These are phyloP conservation scores for Dissophora ornata DNA, from an alignment of 192 early-diverging fungal genomes.

Conservation along the genomic window DNA sequence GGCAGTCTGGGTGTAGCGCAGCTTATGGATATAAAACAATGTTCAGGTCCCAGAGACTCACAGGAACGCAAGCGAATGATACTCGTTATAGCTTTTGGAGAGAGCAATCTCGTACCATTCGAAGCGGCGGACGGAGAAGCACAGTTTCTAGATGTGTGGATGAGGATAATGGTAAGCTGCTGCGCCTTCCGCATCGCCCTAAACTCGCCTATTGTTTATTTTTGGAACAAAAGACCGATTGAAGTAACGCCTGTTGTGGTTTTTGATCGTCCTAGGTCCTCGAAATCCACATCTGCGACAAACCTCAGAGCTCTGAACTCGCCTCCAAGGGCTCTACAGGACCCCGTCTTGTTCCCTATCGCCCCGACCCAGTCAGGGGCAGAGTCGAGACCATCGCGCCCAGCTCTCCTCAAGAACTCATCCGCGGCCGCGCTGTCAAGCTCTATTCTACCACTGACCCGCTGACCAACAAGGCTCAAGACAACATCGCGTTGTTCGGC, in stretches of 20 bases:
- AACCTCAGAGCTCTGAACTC: background rate
- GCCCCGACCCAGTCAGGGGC: constrained; percentile 6
- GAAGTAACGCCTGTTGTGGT: too few relatives aligned
- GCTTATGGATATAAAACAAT: constrained; percentile 31
- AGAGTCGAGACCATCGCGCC: constrained; percentile 20
- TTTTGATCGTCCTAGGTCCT: constrained; percentile 33
- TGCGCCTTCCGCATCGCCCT: too few relatives aligned
- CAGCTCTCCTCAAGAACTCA: background rate
- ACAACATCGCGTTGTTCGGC: constrained; percentile 30
- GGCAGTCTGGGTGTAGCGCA: constrained; percentile 10
- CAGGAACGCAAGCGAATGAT: constrained; percentile 16
- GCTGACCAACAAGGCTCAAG: background rate
- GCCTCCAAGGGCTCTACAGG: background rate
- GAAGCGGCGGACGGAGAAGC: constrained; percentile 7
- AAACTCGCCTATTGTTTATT: too few relatives aligned
- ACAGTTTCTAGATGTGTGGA: constrained; percentile 24
- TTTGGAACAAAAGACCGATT: too few relatives aligned
- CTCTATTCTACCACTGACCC: constrained; percentile 1
- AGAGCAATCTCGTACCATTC: background rate
- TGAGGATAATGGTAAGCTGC: constrained; percentile 6
- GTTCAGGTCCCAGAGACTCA: constrained; percentile 2
- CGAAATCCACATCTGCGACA: constrained; percentile 18
- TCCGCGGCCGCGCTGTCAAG: constrained; percentile 21
- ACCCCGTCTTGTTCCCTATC: background rate
- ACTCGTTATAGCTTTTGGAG: constrained; percentile 39